These are phyloP conservation scores for Trypanosoma platydactyli DNA, from an alignment of 208 protist genomes.

Conservation along the genomic window DNA sequence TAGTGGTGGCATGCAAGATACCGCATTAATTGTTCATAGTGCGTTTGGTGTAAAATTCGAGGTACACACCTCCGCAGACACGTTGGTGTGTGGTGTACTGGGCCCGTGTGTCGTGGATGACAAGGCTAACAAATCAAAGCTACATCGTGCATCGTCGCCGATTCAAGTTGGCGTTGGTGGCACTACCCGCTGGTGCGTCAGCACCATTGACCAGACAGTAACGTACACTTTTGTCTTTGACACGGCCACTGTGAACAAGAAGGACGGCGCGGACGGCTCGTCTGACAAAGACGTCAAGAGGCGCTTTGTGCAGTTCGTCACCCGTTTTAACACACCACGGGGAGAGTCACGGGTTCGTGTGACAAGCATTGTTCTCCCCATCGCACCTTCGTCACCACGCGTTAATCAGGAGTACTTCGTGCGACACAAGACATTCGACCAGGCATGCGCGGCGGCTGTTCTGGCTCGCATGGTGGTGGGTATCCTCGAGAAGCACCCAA, in stretches of 20 bases:
- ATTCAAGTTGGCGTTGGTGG: constrained; percentile 60
- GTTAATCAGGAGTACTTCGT: constrained; percentile 53
- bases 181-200: constrained; percentile 69
- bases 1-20: neutral
- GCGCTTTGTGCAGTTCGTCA: constrained; percentile 94
- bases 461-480: constrained; percentile 76
- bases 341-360: constrained; percentile 87
- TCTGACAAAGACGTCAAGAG: constrained; percentile 24
- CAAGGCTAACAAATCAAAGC: constrained; percentile 37
- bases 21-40: constrained; percentile 35
- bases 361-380: constrained; percentile 76
- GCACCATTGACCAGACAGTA: constrained; percentile 55
- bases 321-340: constrained; percentile 87
- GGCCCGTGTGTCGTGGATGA: constrained; percentile 68
- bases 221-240: constrained; percentile 78
- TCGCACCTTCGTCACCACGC: constrained; percentile 38
- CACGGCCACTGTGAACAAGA: constrained; percentile 58
- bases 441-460: constrained; percentile 88
- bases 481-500: constrained; percentile 66
- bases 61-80: constrained; percentile 73
- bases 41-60: constrained; percentile 72
- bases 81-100: constrained; percentile 65
- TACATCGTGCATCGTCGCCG: constrained; percentile 40
- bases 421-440: constrained; percentile 90
- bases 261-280: neutral